phyloP scores from a whole-genome alignment of 2,329 filamentous ascomycete genomes.

The Camptophora hylomeconis region DNA sequence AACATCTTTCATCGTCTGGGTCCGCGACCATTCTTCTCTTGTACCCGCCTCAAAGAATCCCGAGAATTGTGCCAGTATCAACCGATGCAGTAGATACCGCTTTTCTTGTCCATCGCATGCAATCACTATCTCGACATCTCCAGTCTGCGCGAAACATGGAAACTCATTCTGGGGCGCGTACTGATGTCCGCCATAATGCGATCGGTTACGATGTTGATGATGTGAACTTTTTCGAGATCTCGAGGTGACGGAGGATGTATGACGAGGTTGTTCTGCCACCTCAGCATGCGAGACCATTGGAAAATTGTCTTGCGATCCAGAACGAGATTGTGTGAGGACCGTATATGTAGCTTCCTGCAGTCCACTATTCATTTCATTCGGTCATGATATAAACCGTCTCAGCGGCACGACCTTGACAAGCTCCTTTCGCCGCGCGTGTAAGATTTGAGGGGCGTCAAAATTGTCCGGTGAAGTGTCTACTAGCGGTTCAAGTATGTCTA shows the following conservation, averaged over 20 bases:
- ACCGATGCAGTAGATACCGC: slow-evolving; percentile 72
- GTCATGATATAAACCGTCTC: no score
- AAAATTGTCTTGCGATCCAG: no score
- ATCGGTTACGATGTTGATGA: slow-evolving; percentile 57
- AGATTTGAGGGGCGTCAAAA: no score
- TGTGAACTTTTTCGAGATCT: slow-evolving; percentile 48
- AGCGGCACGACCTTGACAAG: no score
- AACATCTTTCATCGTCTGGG: slow-evolving; percentile 18
- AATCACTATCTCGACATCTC: slow-evolving; percentile 84
- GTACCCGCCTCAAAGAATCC: slow-evolving; percentile 87
- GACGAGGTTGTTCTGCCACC: slow-evolving; percentile 36
- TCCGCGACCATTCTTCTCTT: slow-evolving; percentile 60
- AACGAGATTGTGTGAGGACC: no score
- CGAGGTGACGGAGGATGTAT: slow-evolving; percentile 51
- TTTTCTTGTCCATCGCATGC: slow-evolving; percentile 59
- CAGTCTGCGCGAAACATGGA: slow-evolving; percentile 76
- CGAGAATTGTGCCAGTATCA: slow-evolving; percentile 80
- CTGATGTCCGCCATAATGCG: slow-evolving; percentile 65
- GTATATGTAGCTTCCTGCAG: no score
- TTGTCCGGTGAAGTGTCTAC: no score
- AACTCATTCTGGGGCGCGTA: slow-evolving; percentile 78
- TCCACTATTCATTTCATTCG: no score
- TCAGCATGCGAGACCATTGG: slow-evolving; percentile 32
- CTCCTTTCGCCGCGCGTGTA: no score
- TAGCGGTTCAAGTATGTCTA: no score